Percentiles rank a stretch among this genome's conserved stretches.
These are phyloP conservation scores for Sherardia arvensis DNA, from an alignment of 257 asterid genomes.

Conservation along the genomic window DNA sequence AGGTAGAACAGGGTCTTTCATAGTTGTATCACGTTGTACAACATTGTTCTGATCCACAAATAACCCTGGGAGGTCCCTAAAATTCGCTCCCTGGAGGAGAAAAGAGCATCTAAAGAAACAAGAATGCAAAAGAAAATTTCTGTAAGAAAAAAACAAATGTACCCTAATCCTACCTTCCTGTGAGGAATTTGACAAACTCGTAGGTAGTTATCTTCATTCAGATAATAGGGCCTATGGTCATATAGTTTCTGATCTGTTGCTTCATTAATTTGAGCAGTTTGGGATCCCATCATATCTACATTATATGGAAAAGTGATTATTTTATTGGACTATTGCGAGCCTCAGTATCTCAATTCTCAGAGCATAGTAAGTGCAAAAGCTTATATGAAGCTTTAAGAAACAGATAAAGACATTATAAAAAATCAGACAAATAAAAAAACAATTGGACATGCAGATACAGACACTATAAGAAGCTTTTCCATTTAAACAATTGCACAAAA, in stretches of 20 bases:
- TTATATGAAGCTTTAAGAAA: too few species aligned
- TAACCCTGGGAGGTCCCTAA: conserved; percentile 69
- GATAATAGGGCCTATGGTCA: conserved; percentile 54
- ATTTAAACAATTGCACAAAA: neutral
- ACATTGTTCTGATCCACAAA: conserved; percentile 55
- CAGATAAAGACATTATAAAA: too few species aligned
- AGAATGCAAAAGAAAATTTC: neutral
- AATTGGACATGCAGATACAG: neutral
- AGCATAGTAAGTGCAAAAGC: neutral
- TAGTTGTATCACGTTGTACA: conserved; percentile 49
- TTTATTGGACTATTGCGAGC: neutral
- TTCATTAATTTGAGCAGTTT: conserved; percentile 14
- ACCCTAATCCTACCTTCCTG: conserved; percentile 34
- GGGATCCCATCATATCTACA: conserved; percentile 42
- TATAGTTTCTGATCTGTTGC: conserved; percentile 22
- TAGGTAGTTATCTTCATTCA: conserved; percentile 43
- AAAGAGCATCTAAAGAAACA: conserved; percentile 3
- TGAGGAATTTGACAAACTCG: conserved; percentile 62
- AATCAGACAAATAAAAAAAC: neutral
- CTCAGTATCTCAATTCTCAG: neutral
- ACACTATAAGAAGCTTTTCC: neutral
- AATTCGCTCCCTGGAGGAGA: conserved; percentile 53
- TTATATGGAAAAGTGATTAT: neutral
- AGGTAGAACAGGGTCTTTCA: conserved; percentile 47
- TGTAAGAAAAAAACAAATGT: neutral